Evolutionary conservation across 257 asterid genomes (phyloP), one percentile per base, ranked within the genome.

Genomic region (Cordia subcordata): DNA sequence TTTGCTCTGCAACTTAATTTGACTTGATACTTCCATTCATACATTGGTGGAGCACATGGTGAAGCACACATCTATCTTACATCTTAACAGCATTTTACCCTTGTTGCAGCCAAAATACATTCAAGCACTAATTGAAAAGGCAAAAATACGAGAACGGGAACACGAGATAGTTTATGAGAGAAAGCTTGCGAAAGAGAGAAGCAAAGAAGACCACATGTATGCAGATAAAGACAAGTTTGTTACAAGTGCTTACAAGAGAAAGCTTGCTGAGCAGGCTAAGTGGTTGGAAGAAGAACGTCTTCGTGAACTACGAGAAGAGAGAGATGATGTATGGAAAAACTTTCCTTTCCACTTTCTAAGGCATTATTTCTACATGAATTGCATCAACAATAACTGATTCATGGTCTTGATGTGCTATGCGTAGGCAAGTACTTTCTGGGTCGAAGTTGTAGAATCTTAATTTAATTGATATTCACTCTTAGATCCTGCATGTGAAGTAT

Each of bases 111-210:
- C 98, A 57, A 82, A 80, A 67, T 91, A 88, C 56, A 91, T 88
- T 59, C 76, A 76, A 68, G 64, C 60, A 40, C 75, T 85, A 32
- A 81, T 82, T 23, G 83, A 85, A 12, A 91, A 88, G 84, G 84
- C 94, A 51, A 91, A 85, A 68, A 77, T 70, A 72, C 82, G 96
- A 61, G 98, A 91, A 74, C 77, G 83, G 67, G 96, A 91, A 70
- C 95, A 81, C 4, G 96, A 91, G 71, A 42, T 91, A 50, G 58
- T 79, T 53, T 91, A 85, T 51, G 98, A 91, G 88, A 91, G 85
- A 70, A 87, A 91, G 76, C 81, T 91, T 68, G 93, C 94, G n/a
- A 91, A 91, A 75, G 96, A 91, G 69, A 88, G 96, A 79, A 82
- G 78, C 64, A 70, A 81, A 72, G 96, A 90, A 21, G 91, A 87